phyloP scores from a whole-genome alignment of 805 yeast genomes.

The Yamadazyma tumulicola region DNA sequence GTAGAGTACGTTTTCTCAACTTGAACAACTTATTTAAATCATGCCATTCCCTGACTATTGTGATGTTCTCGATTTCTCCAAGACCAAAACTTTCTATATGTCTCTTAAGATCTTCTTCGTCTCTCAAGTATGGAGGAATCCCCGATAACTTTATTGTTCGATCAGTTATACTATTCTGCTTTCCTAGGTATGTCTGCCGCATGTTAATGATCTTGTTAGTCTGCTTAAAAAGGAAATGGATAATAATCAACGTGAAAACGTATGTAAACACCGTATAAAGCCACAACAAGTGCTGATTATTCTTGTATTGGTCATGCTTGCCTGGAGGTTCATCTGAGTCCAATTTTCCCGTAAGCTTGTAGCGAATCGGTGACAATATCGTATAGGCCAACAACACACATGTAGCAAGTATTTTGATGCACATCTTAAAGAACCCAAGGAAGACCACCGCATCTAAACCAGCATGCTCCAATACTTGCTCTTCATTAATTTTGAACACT shows the following conservation, averaged over 20 bases:
- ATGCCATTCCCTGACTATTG: slow-evolving; percentile 86
- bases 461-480: slow-evolving; percentile 79
- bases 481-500: slow-evolving; percentile 61
- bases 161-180: slow-evolving; percentile 86
- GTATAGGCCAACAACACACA: slow-evolving; percentile 69
- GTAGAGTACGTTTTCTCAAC: slow-evolving; percentile 51
- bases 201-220: slow-evolving; percentile 71
- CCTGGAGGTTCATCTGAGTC: slow-evolving; percentile 23
- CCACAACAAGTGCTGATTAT: slow-evolving; percentile 65
- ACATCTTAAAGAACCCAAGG: slow-evolving; percentile 84
- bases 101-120: slow-evolving; percentile 61
- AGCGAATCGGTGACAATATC: slow-evolving; percentile 81
- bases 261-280: slow-evolving; percentile 85
- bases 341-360: slow-evolving; percentile 69
- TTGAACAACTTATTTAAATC: slow-evolving; percentile 63
- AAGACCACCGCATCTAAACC: slow-evolving; percentile 95
- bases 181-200: slow-evolving; percentile 79
- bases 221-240: slow-evolving; percentile 59
- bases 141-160: slow-evolving; percentile 86
- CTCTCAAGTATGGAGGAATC: slow-evolving; percentile 77
- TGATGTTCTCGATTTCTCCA: slow-evolving; percentile 73
- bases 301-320: slow-evolving; percentile 18
- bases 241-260: slow-evolving; percentile 69
- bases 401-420: slow-evolving; percentile 62
- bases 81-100: slow-evolving; percentile 77